Conservation (phyloP, 2,329 filamentous ascomycete species). For the Capronia americana region DNA sequence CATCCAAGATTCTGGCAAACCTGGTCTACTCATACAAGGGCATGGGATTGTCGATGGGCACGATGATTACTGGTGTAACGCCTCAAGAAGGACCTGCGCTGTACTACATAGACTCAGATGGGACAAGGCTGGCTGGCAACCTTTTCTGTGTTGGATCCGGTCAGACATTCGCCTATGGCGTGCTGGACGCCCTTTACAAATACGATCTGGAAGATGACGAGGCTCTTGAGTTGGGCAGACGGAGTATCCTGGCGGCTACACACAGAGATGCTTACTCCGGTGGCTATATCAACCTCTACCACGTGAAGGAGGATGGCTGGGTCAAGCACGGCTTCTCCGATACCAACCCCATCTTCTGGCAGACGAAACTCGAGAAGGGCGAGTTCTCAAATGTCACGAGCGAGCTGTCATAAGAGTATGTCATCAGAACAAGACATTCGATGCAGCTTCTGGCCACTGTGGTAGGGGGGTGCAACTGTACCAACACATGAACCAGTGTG, state of each 20-base stretch:
- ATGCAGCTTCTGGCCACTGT: slow-evolving; percentile 14
- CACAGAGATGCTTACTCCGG: slow-evolving; percentile 98
- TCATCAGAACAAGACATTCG: slow-evolving; percentile 6
- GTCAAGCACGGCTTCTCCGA: slow-evolving; percentile 98
- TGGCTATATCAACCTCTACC: slow-evolving; percentile 98
- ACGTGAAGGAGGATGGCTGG: slow-evolving; percentile 99
- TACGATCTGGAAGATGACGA: slow-evolving; percentile 89
- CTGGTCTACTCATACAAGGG: slow-evolving; percentile 98
- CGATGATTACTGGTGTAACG: slow-evolving; percentile 98
- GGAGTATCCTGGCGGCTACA: slow-evolving; percentile 94
- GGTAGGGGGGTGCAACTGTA: slow-evolving; percentile 22
- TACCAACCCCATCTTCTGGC: slow-evolving; percentile 99
- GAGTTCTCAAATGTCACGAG: slow-evolving; percentile 93
- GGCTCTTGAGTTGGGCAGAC: slow-evolving; percentile 85
- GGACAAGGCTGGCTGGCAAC: slow-evolving; percentile 89
- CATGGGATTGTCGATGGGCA: slow-evolving; percentile 98
- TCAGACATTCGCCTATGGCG: slow-evolving; percentile 98
- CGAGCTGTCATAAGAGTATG: slow-evolving; percentile 26
- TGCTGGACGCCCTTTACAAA: slow-evolving; percentile 91
- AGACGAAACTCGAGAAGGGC: slow-evolving; percentile 97
- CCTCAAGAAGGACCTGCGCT: slow-evolving; percentile 94
- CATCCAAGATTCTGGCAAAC: slow-evolving; percentile 98
- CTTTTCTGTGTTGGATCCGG: slow-evolving; percentile 98
- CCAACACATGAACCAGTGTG: slow-evolving; percentile 30
- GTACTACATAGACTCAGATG: slow-evolving; percentile 99